These are phyloP conservation scores for Pachysolen tannophilus DNA, from an alignment of 805 yeast genomes.

Conservation along the genomic window DNA sequence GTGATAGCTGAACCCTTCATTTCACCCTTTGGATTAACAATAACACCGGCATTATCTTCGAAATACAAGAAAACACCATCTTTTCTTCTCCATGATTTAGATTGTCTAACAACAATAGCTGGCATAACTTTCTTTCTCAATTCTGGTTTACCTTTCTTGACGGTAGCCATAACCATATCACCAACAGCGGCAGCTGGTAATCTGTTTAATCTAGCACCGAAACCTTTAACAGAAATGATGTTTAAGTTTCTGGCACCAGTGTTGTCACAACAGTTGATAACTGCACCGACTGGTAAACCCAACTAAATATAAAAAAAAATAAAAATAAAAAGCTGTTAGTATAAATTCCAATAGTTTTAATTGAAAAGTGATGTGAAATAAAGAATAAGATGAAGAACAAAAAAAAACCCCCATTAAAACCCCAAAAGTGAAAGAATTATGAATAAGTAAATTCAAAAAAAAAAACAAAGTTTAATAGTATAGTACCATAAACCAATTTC, in stretches of 20 bases:
- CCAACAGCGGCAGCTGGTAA: constrained; percentile 99
- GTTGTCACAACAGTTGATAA: constrained; percentile 99
- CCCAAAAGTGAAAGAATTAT: no score
- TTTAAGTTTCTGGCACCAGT: constrained; percentile 99
- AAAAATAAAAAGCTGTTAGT: constrained; percentile 5
- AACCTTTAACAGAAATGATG: constrained; percentile 97
- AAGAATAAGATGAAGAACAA: no score
- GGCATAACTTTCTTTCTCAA: constrained; percentile 99
- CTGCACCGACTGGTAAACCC: constrained; percentile 99
- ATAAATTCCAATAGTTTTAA: no score
- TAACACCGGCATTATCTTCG: constrained; percentile 99
- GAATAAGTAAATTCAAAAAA: no score
- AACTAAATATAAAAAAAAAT: constrained; percentile 46
- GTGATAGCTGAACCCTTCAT: constrained; percentile 99
- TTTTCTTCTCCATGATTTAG: constrained; percentile 99
- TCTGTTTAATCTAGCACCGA: constrained; percentile 99
- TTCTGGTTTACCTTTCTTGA: constrained; percentile 99
- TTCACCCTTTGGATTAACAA: constrained; percentile 99
- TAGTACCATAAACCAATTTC: no score
- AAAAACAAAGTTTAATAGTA: no score
- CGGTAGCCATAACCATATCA: constrained; percentile 99
- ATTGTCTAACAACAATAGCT: constrained; percentile 98
- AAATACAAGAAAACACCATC: constrained; percentile 99
- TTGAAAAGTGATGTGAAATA: no score
- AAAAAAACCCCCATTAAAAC: no score